Evolutionary conservation across 306 rosid genomes (phyloP), one percentile per base, ranked within the genome.

Genomic region (Pueraria montana): DNA sequence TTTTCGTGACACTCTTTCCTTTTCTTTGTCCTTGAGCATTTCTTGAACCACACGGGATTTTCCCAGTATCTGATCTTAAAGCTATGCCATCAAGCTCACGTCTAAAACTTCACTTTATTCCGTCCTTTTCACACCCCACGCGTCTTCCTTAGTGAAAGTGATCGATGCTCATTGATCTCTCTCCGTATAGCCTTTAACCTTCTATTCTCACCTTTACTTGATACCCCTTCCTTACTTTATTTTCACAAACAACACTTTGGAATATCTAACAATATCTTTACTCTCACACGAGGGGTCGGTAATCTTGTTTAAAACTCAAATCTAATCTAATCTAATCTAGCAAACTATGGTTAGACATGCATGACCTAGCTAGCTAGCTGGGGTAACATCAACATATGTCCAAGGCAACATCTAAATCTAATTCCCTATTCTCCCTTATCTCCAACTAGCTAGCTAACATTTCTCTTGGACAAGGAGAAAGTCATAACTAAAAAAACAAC

Each of bases 41-140:
- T 78, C 94, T 89, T 90, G 93, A 89, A 80, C 74, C 80, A 70
- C 93, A 93, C 92, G 94, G 93, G 90, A 87, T 72, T 79, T 88
- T 76, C 55, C 80, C 46, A 63, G 85, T 49, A 84, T 80, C 83
- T 77, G 26, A 81, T 76, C 78, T 78, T 23, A 82, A 88, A 82
- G 88, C 70, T 66, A 80, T 24, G 74, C 84, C 74, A 73, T 79
- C 84, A 58, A 40, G 11, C 50, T 82, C 62, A 67, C 77, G n/a
- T 82, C 77, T 84, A 74, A 82, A 86, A 72, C 85, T 71, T 61
- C 83, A 84, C 93, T 93, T 91, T 93, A 90, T 91, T 89, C 92
- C 77, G 17, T 87, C 92, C 84, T 77, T 87, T 83, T 91, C 89
- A 84, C 90, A 79, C 79, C 90, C 87, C 91, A 91, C 97, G 88